Percentiles rank a stretch among this genome's conserved stretches.
Conservation (phyloP, 2,329 filamentous ascomycete species). For the Aspergillus sclerotialis region DNA sequence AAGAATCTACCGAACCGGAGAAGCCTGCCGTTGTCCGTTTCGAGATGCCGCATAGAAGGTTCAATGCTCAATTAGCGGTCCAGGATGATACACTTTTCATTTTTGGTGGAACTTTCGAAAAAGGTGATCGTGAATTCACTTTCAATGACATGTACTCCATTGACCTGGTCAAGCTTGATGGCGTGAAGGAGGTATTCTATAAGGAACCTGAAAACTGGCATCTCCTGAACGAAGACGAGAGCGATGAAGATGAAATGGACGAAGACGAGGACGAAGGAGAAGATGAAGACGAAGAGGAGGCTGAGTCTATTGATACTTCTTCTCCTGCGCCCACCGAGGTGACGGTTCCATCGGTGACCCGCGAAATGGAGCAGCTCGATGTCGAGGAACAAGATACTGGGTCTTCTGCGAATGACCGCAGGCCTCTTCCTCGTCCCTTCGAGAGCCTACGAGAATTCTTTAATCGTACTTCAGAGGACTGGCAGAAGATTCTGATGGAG, state of each 20-base stretch:
- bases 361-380: conserved; percentile 30
- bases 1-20: conserved; percentile 45
- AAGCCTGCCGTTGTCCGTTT: conserved; percentile 60
- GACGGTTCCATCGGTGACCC: conserved; percentile 29
- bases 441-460: conserved; percentile 91
- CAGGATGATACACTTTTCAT: conserved; percentile 91
- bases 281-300: conserved; percentile 39
- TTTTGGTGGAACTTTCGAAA: conserved; percentile 91
- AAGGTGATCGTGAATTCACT: conserved; percentile 88
- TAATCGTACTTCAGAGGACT: conserved; percentile 74
- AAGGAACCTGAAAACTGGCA: conserved; percentile 82
- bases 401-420: conserved; percentile 58
- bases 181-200: conserved; percentile 84
- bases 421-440: conserved; percentile 75
- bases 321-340: conserved; percentile 32
- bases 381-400: conserved; percentile 33
- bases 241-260: conserved; percentile 49
- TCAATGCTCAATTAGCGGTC: conserved; percentile 84
- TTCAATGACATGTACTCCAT: conserved; percentile 93
- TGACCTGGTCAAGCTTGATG: conserved; percentile 90
- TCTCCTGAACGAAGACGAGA: conserved; percentile 52
- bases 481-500: conserved; percentile 81
- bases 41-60: conserved; percentile 82
- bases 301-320: conserved; percentile 34
- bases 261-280: conserved; percentile 38